Percentiles rank a stretch among this genome's conserved stretches.
Conservation (phyloP, 345 rosid genomes). For the Arabidopsis arenosa region DNA sequence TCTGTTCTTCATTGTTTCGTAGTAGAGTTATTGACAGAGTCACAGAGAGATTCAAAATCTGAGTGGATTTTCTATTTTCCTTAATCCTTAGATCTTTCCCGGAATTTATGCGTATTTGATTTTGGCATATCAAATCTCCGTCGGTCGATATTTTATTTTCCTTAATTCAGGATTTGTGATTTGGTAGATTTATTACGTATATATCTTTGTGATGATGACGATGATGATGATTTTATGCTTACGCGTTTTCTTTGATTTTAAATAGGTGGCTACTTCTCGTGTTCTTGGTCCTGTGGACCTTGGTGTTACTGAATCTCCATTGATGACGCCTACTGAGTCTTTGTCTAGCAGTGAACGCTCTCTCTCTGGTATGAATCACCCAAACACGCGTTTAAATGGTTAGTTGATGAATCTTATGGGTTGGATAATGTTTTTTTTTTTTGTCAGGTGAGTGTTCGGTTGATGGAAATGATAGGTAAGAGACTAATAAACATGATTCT, state of each 20-base stretch:
- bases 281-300: conserved; percentile 24
- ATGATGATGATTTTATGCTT: background rate
- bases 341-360: conserved; percentile 67
- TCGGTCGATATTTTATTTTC: conserved; percentile 28
- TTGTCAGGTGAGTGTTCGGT: conserved; percentile 76
- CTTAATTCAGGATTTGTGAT: background rate
- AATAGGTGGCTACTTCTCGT: conserved; percentile 39
- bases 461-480: conserved; percentile 69
- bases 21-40: background rate
- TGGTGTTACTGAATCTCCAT: conserved; percentile 39
- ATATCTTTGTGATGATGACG: background rate
- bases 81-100: conserved; percentile 18
- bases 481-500: conserved; percentile 9
- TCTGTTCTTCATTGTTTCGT: conserved; percentile 1
- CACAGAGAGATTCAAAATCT: conserved; percentile 21
- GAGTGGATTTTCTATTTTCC: background rate
- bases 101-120: background rate
- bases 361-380: conserved; percentile 58
- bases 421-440: conserved; percentile 9
- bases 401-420: conserved; percentile 16
- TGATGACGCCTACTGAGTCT: conserved; percentile 67
- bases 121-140: conserved; percentile 14
- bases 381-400: conserved; percentile 5
- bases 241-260: conserved; percentile 18
- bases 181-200: background rate